These are phyloP conservation scores for Mycena belliarum DNA, from an alignment of 768 basidiomycete genomes.

Conservation along the genomic window DNA sequence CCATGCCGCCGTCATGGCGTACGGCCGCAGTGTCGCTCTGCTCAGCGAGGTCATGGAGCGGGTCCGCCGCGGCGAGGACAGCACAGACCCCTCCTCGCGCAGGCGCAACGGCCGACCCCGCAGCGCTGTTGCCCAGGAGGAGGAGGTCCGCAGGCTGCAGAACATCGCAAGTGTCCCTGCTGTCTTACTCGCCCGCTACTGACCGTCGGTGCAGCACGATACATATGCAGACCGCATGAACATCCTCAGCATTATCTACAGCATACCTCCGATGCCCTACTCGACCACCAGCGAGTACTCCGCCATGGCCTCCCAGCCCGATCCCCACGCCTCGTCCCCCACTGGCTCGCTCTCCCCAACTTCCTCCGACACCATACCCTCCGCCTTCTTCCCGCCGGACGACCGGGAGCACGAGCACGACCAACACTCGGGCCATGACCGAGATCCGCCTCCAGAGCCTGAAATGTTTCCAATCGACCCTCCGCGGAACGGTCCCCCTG, in stretches of 20 bases:
- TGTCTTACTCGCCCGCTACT: slow-evolving; percentile 3
- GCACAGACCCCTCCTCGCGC: slow-evolving; percentile 56
- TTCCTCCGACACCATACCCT: slow-evolving; percentile 11
- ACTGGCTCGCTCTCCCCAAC: slow-evolving; percentile 12
- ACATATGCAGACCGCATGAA: slow-evolving; percentile 95
- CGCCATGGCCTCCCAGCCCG: slow-evolving; percentile 2
- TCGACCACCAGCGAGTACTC: slow-evolving; percentile 53
- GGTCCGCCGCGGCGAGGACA: slow-evolving; percentile 83
- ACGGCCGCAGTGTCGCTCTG: slow-evolving; percentile 82
- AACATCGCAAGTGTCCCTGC: slow-evolving; percentile 76
- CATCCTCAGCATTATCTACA: slow-evolving; percentile 87
- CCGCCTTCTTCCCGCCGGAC: neutral
- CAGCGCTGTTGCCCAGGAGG: slow-evolving; percentile 87
- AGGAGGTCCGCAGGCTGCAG: slow-evolving; percentile 83
- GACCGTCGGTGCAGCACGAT: slow-evolving; percentile 64
- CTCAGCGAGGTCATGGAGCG: slow-evolving; percentile 92
- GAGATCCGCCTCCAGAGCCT: neutral
- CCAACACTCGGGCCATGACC: slow-evolving; percentile 1
- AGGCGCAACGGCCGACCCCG: slow-evolving; percentile 62
- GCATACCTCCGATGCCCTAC: slow-evolving; percentile 76
- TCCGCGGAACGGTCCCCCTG: slow-evolving; percentile 21
- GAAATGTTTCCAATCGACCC: slow-evolving; percentile 32
- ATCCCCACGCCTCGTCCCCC: slow-evolving; percentile 13
- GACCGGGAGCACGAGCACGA: neutral
- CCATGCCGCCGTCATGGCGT: slow-evolving; percentile 85